Percentiles rank a stretch among this genome's conserved stretches.
phyloP scores from a whole-genome alignment of 2,329 filamentous ascomycete species.

The Diaporthe sp. region DNA sequence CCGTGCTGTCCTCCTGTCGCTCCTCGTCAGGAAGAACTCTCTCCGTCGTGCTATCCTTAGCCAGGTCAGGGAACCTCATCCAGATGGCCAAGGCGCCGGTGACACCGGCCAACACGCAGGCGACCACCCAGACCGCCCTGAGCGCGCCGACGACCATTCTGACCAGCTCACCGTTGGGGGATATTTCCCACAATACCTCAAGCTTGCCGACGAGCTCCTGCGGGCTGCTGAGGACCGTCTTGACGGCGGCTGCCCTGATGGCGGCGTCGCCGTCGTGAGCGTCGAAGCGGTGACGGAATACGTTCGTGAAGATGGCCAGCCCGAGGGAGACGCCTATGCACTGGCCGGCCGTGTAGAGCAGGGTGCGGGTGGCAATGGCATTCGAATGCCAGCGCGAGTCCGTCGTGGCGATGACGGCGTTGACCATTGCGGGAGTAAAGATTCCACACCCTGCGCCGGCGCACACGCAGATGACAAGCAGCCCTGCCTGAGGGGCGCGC shows the following conservation, averaged over 20 bases:
- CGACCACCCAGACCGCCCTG: conserved; percentile 36
- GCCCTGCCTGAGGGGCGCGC: not conserved
- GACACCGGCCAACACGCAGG: conserved; percentile 15
- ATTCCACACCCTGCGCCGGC: conserved; percentile 34
- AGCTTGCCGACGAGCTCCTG: conserved; percentile 34
- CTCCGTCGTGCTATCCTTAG: not conserved
- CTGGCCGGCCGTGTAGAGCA: conserved; percentile 37
- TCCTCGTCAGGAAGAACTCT: not conserved
- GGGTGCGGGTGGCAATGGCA: conserved; percentile 37
- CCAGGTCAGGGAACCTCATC: conserved; percentile 24
- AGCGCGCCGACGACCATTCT: conserved; percentile 17
- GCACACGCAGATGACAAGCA: conserved; percentile 28
- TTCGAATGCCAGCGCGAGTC: conserved; percentile 35
- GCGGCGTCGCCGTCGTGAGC: not conserved
- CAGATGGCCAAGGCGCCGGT: not conserved
- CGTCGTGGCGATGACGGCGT: conserved; percentile 37
- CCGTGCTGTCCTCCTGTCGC: not conserved
- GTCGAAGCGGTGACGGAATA: conserved; percentile 3
- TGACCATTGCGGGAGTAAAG: conserved; percentile 38
- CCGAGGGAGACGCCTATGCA: conserved; percentile 38
- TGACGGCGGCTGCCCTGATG: not conserved
- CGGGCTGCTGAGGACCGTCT: not conserved
- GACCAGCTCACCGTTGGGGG: conserved; percentile 9
- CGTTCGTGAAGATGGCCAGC: conserved; percentile 36
- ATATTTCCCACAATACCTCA: not conserved